Conservation (phyloP, 495 filamentous ascomycete species). For the Tuber magnatum region DNA sequence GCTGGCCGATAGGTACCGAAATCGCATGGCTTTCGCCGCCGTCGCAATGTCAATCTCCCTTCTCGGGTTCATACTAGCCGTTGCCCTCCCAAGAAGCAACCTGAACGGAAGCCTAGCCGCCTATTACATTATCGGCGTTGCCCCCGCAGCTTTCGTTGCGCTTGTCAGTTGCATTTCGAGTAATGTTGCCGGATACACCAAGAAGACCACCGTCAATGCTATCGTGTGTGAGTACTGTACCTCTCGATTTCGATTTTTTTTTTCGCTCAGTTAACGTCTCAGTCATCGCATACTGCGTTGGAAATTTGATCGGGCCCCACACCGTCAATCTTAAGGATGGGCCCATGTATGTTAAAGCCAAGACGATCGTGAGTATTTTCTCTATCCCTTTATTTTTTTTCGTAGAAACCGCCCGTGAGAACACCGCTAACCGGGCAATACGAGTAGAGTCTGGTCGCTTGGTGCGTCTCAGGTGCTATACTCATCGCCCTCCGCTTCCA, state of each 20-base stretch:
- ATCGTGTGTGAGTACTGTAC: not conserved
- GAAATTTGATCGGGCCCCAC: conserved; percentile 51
- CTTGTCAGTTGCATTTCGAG: not conserved
- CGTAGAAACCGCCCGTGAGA: not conserved
- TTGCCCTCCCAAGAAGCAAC: not conserved
- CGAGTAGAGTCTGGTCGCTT: not conserved
- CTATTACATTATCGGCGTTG: not conserved
- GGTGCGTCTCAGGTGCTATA: not conserved
- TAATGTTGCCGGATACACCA: not conserved
- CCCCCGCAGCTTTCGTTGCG: not conserved
- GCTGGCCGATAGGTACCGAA: not conserved
- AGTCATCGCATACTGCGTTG: conserved; percentile 47
- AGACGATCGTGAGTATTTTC: not conserved
- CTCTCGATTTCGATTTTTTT: not conserved
- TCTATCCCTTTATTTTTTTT: no score
- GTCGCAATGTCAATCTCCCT: not conserved
- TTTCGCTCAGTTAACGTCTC: conserved; percentile 40
- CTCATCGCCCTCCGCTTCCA: not conserved
- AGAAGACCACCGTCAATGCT: not conserved
- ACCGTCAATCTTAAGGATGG: not conserved
- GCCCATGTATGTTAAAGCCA: not conserved
- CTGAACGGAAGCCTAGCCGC: not conserved
- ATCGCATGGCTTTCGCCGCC: not conserved
- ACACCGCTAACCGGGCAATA: not conserved
- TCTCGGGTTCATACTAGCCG: not conserved